These are phyloP conservation scores for Aspergillus fructus DNA, from an alignment of 2,329 filamentous ascomycete genomes.

Conservation along the genomic window DNA sequence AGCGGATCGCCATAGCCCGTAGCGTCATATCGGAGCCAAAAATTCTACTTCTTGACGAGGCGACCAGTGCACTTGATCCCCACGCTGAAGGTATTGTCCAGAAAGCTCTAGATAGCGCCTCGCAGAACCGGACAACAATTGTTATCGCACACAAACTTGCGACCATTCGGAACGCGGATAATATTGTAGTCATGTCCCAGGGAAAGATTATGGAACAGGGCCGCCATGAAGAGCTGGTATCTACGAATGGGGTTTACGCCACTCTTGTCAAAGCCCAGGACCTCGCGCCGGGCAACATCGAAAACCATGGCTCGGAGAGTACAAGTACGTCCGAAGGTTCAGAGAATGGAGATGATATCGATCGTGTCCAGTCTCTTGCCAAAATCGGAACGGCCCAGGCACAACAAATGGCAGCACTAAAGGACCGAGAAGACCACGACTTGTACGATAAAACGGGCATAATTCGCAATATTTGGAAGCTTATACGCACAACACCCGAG, in stretches of 20 bases:
- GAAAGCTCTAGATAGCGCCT: conserved; percentile 81
- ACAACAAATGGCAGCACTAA: background rate
- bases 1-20: conserved; percentile 90
- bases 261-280: conserved; percentile 85
- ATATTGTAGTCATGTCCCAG: conserved; percentile 88
- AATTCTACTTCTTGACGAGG: conserved; percentile 89
- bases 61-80: conserved; percentile 89
- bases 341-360: background rate
- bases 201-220: conserved; percentile 89
- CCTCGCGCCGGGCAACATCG: conserved; percentile 48
- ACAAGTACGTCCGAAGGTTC: conserved; percentile 40
- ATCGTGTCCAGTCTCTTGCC: background rate
- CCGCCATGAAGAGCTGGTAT: conserved; percentile 76
- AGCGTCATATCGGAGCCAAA: conserved; percentile 89
- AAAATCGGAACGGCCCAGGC: background rate
- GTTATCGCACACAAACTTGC: conserved; percentile 93
- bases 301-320: conserved; percentile 41
- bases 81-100: conserved; percentile 94
- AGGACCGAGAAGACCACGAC: background rate
- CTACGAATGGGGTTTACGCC: conserved; percentile 70
- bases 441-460: background rate
- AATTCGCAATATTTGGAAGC: background rate
- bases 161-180: conserved; percentile 90
- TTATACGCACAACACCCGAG: background rate
- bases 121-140: conserved; percentile 86